Base-by-base conservation (phyloP, 352 stramenopile genomes). In the Phytophthora melonis region DNA sequence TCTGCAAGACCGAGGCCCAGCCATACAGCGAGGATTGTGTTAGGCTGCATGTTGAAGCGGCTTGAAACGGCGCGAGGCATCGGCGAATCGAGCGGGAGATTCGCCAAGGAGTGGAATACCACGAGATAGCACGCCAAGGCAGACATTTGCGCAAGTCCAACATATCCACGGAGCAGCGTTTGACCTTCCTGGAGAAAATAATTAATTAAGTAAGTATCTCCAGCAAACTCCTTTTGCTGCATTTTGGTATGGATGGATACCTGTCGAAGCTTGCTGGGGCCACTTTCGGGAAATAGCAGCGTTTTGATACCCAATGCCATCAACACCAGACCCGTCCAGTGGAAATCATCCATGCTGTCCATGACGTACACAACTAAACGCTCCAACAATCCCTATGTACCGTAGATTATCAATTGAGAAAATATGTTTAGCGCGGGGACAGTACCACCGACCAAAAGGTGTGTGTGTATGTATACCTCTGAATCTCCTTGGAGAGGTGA, bases 21-120 rank as follows among this genome's bases (percentile, higher is more conserved):
- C 70, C 94, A 90, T 10, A 98, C 75, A 56, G 91, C 95, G 2
- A 90, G 56, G 6, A 98, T 43, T 18, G 97, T 84, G 69, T 98
- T 98, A 11, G 94, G 92, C 57, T 99, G 93, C 80, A 97, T 91
- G 66, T 87, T 94, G 65, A 97, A 97, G 27, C 92, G 88, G 70
- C 85, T 84, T 52, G 98, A 95, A 30, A 99, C 88, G 7, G 90
- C 95, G 34, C 86, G 97, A 9, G 97, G 75, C 16, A 99, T 90
- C 5, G 80, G 74, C 43, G 97, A 72, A 34, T 78, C 72, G 3
- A 99, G 80, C 6, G 95, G 95, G 27, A 99, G 76, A 69, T 99
- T 99, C 8, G 92, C 87, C 8, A 99, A 81, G 3, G 82, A 83
- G 74, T 98, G 93, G 74, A 99, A 99, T 0, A 98, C 80, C 4